Evolutionary conservation across 2,329 filamentous ascomycete species (phyloP), one percentile per base, ranked within the genome.

Genomic region (Fusarium transvaalense): DNA sequence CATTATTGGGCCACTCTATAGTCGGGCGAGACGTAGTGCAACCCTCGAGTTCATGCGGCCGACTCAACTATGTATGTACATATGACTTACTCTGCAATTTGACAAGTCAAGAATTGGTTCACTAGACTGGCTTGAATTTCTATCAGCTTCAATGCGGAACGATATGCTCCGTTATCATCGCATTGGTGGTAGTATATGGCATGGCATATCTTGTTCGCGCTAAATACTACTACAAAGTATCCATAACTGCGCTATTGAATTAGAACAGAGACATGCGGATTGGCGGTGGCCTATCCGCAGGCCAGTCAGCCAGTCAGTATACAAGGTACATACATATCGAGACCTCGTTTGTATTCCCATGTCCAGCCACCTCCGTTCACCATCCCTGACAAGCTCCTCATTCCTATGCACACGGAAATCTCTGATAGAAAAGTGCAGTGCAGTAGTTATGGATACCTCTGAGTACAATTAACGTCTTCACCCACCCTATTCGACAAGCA

Each of bases 41-140:
- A 69, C 65, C 65, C 46, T 69, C 51, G 21, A 61, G 65, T 68
- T 68, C 65, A 68, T 68, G 65, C 65, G 50, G 46, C 56, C 60
- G 41, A 19, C 48, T 42, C 38, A 23, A 46, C 42, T 50, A 50
- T 50, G 47, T 50, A 50, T 50, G 47, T 48, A 48, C 45, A 35
- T 48, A 48, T 48, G 45, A 48, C 45, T 48, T 32, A 25, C 43
- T 35, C 45, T 47, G 19, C 6, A 50, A 50, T 38, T 50, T 14
- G 47, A 38, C 32, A 15, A 27, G 47, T 38, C 64, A 65, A 25
- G 23, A 58, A 45, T 48, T 61, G 14, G 27, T 45, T 64, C 38
- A 51, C n/a, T 27, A 43, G 41, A 50, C 54, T 34, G 21, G n/a
- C 17, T 32, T 23, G 10, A n/a, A 29, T 35, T 37, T 25, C 29